phyloP scores from a whole-genome alignment of 495 filamentous ascomycete species.

The Talaromyces nanjingensis region DNA sequence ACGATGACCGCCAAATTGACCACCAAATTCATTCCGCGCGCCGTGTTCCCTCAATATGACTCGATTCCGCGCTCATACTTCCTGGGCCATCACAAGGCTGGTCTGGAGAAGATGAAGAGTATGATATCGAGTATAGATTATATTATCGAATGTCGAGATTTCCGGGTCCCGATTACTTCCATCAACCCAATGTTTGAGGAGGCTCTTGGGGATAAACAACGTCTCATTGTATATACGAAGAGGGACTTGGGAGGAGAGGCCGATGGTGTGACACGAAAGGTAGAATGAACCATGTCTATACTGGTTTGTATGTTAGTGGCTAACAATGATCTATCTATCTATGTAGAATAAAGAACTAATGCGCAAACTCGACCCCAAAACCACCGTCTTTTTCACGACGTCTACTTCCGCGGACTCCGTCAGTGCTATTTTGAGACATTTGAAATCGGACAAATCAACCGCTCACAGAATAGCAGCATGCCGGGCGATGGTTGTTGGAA shows the following conservation, averaged over 20 bases:
- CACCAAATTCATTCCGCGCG: slow-evolving; percentile 62
- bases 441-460: slow-evolving; percentile 37
- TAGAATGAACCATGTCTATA: not conserved
- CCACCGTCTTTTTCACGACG: slow-evolving; percentile 59
- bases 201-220: slow-evolving; percentile 56
- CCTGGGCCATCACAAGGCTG: slow-evolving; percentile 87
- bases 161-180: slow-evolving; percentile 78
- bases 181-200: slow-evolving; percentile 89
- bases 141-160: slow-evolving; percentile 92
- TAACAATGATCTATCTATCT: slow-evolving; percentile 4
- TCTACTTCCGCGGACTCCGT: slow-evolving; percentile 42
- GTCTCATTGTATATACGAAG: slow-evolving; percentile 90
- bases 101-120: slow-evolving; percentile 78
- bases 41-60: slow-evolving; percentile 57
- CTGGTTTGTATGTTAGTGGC: not conserved
- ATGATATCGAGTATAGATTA: slow-evolving; percentile 76
- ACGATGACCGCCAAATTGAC: slow-evolving; percentile 1
- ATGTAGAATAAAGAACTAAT: slow-evolving; percentile 40
- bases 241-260: slow-evolving; percentile 57
- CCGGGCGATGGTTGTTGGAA: slow-evolving; percentile 81
- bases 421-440: slow-evolving; percentile 48
- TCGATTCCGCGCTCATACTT: slow-evolving; percentile 86
- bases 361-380: slow-evolving; percentile 49
- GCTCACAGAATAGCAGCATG: slow-evolving; percentile 57
- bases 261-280: slow-evolving; percentile 5